Base-by-base conservation (phyloP, 768 basidiomycete species). In the Mycena chlorophos region DNA sequence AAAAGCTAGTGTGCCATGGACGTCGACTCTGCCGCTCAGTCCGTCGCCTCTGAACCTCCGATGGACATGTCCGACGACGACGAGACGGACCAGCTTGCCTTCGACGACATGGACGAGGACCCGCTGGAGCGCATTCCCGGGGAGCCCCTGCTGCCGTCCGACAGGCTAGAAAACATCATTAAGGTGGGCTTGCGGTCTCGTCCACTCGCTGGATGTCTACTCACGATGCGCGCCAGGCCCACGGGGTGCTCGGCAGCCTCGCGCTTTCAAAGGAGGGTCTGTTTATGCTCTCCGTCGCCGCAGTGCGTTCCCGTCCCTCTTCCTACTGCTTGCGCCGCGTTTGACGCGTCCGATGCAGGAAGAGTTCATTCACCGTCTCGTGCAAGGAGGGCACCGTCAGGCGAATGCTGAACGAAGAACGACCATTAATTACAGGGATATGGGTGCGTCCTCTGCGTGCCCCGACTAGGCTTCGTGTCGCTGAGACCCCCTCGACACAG, bases 281-380 rank as follows among this genome's bases (percentile, higher is more conserved):
- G 5, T 92, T 87, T 63, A 69, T 91, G 54, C 70, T 94, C 22
- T 86, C 89, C 10, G 73, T 88, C 56, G 91, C 91, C 46, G 87
- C 91, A 34, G 92, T 92, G 65, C 46, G 77, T 65, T 45, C 45
- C 43, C 49, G 39, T 54, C 46, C 43, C 31, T 14, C 20, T 23
- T 49, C 42, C 29, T 40, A 43, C 34, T 29, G 37, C 28, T 40
- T 27, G 43, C 19, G 46, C 49, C 61, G 46, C 54, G 47, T 55
- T 45, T 25, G 59, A 40, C 49, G 56, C 51, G 53, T 29, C 16
- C 16, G 43, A 51, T 43, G 30, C 65, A 94, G 92, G 91, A 94
- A 73, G 89, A 92, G 65, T 94, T 93, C 67, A 81, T 94, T 52
- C 89, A 89, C 69, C 80, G 85, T 47, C 76, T 93, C 65, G 78